Evolutionary conservation across 148 eudicot species (phyloP), one percentile per base, ranked within the genome.

Genomic region (Salicornia ramosissima): DNA sequence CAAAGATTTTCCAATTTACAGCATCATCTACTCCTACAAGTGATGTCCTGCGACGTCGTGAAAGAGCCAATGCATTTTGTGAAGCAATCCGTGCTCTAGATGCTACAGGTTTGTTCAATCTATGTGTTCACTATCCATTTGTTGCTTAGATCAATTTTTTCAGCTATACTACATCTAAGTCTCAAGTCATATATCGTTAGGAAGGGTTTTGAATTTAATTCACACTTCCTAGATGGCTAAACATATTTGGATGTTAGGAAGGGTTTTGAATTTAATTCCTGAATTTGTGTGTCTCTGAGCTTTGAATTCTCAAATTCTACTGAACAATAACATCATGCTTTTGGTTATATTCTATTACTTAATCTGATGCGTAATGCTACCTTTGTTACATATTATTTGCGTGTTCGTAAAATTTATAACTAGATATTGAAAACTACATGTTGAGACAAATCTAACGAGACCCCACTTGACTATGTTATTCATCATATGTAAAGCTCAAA

Each of bases 61-160:
- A 88, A 43, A 85, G 92, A 86, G 86, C 98, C 53, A 82, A 93
- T 83, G 90, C 98, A 53, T 88, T 90, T 80, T 93, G 96, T 62
- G 98, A 93, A 83, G 84, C 96, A 51, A 85, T 90, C 52, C 98
- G 98, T 66, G 98, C 98, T 61, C 88, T 93, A 45, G 98, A 93
- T 88, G 98, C 98, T 79, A 90, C 97, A 85, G 98, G 98, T 93
- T 58, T 64, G 82, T 67, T 73, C 63, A 47, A 71, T 62, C 24
- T 5, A 18, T 14, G 40, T 58, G 43, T 51, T 63, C n/a, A 21
- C 25, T 57, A 46, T 58, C 28, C 69, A 9, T 34, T 52, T n/a
- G 46, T 24, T 69, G n/a, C 28, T 40, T 31, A 30, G 57, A 54
- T 69, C 40, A 64, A 51, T 51, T 51, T 53, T 36, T 52, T 8